Evolutionary conservation across 176 grass and related monocot genomes (phyloP), one percentile per base, ranked within the genome.

Genomic region (Stipa capillata): DNA sequence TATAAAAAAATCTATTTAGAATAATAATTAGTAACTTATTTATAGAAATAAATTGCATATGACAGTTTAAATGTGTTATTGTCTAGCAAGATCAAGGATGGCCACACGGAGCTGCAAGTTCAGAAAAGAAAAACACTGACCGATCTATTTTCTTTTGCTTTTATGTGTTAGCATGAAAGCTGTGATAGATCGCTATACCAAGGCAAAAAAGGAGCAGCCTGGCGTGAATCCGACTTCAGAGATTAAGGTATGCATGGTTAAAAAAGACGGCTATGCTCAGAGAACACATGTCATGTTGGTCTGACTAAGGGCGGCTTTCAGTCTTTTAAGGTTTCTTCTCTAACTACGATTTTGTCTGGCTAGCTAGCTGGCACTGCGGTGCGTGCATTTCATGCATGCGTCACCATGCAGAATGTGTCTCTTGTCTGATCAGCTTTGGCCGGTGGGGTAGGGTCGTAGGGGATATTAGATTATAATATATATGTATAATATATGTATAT

Each of bases 131-230:
- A 82, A 21, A 10, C 7, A 79, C 50, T 88, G 71, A 84, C 58
- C 8, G 0, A 4, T 42, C 8, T 32, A 21, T 68, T 68, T 72
- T 40, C 0, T n/a, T n/a, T n/a, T n/a, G n/a, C n/a, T n/a, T 72
- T 25, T 32, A 48, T 77, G 25, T 77, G 32, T 5, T 77, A 90
- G 91, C 91, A 90, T 93, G 91, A 93, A 85, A 67, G 57, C 81
- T 44, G 81, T 93, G 78, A 87, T 83, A 69, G 91, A 90, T 47
- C 76, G 91, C 52, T 93, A 93, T 33, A 55, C 63, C 17, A 85
- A 85, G 44, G 83, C 68, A 79, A 93, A 90, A 85, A 81, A 87
- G 42, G 91, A 90, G 66, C 58, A 70, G 53, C 41, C 66, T 39
- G 65, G 73, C 28, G 24, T 60, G 4, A 81, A 84, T 81, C 17